Conservation (phyloP, 345 rosid genomes). For the Aquilaria malaccensis region DNA sequence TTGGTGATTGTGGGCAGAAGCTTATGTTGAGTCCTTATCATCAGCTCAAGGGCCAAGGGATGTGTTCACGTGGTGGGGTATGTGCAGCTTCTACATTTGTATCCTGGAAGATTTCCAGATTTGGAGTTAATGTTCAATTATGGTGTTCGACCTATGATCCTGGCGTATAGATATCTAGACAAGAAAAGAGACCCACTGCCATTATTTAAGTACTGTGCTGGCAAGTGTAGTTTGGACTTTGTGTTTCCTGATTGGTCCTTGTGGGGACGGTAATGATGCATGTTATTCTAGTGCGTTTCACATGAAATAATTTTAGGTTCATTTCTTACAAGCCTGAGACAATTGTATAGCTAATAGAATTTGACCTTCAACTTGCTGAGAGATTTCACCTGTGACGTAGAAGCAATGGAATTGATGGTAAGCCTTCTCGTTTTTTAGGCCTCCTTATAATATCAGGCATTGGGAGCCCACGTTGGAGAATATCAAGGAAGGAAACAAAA, state of each 20-base stretch:
- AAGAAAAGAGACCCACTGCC: conserved; percentile 24
- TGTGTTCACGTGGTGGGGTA: conserved; percentile 51
- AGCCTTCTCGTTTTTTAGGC: conserved; percentile 17
- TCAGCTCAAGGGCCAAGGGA: conserved; percentile 49
- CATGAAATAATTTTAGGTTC: too few relatives aligned
- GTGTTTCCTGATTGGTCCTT: conserved; percentile 50
- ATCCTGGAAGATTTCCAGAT: conserved; percentile 59
- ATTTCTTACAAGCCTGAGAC: too few relatives aligned
- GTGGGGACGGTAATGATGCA: conserved; percentile 41
- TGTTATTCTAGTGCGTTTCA: too few relatives aligned
- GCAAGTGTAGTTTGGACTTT: conserved; percentile 28
- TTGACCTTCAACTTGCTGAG: too few relatives aligned
- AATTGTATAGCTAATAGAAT: too few relatives aligned
- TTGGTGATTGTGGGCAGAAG: conserved; percentile 40
- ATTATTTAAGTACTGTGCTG: conserved; percentile 41
- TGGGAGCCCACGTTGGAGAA: conserved; percentile 29
- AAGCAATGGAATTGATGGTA: too few relatives aligned
- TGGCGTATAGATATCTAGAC: conserved; percentile 13
- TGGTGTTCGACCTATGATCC: conserved; percentile 40
- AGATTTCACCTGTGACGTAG: too few relatives aligned
- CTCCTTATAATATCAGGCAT: conserved; percentile 41
- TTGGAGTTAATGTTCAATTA: conserved; percentile 72
- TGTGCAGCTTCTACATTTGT: conserved; percentile 38
- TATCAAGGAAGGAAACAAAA: conserved; percentile 34
- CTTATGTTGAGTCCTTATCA: conserved; percentile 38